These are phyloP conservation scores for Ajuga reptans DNA, from an alignment of 305 asterid species.

Conservation along the genomic window DNA sequence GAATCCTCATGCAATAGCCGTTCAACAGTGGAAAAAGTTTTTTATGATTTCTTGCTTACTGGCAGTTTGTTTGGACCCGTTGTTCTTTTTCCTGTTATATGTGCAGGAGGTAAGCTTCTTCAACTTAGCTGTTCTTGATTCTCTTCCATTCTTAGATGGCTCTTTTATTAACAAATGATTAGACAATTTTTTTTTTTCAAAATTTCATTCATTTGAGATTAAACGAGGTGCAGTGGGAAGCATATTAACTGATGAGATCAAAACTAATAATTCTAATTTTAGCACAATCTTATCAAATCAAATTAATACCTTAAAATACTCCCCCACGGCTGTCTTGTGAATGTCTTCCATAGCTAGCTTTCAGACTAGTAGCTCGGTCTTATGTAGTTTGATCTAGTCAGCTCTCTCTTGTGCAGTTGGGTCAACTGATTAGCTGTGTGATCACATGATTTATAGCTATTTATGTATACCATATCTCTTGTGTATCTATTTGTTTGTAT, in stretches of 20 bases:
- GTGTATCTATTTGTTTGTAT: not conserved
- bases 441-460: not conserved
- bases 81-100: slow-evolving; percentile 64
- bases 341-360: not conserved
- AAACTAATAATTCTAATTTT: too few relatives aligned
- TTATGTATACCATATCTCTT: not conserved
- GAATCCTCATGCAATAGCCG: slow-evolving; percentile 63
- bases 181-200: too few relatives aligned
- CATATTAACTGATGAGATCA: too few relatives aligned
- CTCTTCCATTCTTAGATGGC: not conserved
- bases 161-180: not conserved
- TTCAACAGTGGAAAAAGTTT: slow-evolving; percentile 73
- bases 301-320: too few relatives aligned
- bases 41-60: slow-evolving; percentile 55
- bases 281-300: too few relatives aligned
- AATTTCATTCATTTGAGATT: too few relatives aligned
- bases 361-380: not conserved
- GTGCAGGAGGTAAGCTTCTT: slow-evolving; percentile 45
- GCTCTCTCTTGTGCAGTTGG: not conserved
- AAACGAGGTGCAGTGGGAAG: too few relatives aligned
- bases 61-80: slow-evolving; percentile 70
- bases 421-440: not conserved
- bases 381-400: not conserved
- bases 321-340: too few relatives aligned
- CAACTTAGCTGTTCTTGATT: not conserved